These are phyloP conservation scores for Wallacemonas sp. DNA, from an alignment of 208 protist species.

Conservation along the genomic window DNA sequence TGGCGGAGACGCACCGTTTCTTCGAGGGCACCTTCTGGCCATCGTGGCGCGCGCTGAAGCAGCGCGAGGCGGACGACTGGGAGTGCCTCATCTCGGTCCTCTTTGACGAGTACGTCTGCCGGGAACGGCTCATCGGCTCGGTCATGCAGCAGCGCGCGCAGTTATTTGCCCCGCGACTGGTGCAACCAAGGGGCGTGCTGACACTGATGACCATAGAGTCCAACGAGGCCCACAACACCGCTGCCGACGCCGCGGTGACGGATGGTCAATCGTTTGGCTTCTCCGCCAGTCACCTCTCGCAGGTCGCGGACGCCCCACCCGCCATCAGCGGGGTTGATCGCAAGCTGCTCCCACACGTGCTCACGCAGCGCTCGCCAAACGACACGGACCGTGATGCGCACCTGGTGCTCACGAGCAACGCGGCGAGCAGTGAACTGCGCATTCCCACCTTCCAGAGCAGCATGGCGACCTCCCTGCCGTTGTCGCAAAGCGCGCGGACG, in stretches of 20 bases:
- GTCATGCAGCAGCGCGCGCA: neutral
- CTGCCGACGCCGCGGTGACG: neutral
- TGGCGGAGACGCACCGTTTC: neutral
- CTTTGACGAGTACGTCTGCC: conserved; percentile 6
- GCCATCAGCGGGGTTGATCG: neutral
- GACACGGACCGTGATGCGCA: neutral
- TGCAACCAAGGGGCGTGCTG: conserved; percentile 5
- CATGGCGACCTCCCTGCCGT: neutral
- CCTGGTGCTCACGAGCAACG: conserved; percentile 2
- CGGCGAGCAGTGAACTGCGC: conserved; percentile 15
- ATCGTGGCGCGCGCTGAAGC: neutral
- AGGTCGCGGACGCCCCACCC: neutral
- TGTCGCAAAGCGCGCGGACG: neutral
- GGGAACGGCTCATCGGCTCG: neutral
- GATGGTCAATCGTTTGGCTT: neutral
- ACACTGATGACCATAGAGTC: neutral
- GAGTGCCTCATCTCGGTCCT: conserved; percentile 2
- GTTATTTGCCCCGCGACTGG: neutral
- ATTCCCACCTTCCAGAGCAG: conserved; percentile 11
- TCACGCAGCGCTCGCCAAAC: neutral
- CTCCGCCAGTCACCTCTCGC: conserved; percentile 15
- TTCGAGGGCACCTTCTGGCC: neutral
- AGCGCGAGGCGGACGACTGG: conserved; percentile 4
- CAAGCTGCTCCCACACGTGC: neutral
- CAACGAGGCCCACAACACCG: neutral